phyloP scores from a whole-genome alignment of 1,284 basidiomycete species.

The Farysia itapuensis region DNA sequence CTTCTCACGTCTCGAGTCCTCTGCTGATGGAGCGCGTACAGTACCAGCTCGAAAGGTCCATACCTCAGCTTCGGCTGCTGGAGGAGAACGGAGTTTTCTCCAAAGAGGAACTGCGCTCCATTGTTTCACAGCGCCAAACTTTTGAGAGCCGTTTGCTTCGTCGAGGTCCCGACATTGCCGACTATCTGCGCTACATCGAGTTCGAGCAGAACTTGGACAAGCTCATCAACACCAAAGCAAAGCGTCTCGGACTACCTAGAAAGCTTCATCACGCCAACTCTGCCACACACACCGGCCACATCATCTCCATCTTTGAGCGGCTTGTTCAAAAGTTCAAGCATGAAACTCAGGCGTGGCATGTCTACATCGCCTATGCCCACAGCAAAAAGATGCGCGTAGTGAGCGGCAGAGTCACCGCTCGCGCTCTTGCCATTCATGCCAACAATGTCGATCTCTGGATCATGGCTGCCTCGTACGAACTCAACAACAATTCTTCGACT shows the following conservation, averaged over 20 bases:
- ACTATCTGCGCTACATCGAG: constrained; percentile 85
- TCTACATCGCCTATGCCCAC: constrained; percentile 82
- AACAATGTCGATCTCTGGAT: constrained; percentile 78
- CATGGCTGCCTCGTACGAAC: constrained; percentile 80
- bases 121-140: constrained; percentile 79
- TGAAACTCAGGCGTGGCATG: constrained; percentile 82
- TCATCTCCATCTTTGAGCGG: constrained; percentile 87
- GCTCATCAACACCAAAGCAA: constrained; percentile 36
- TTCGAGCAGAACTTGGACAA: constrained; percentile 74
- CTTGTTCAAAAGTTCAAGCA: constrained; percentile 84
- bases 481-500: constrained; percentile 72
- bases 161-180: constrained; percentile 77
- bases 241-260: constrained; percentile 31
- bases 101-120: constrained; percentile 70
- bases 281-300: constrained; percentile 65
- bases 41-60: constrained; percentile 93
- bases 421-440: constrained; percentile 84
- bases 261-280: constrained; percentile 42
- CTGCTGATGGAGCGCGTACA: constrained; percentile 97
- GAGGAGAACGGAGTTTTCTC: constrained; percentile 84
- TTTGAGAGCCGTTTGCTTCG: constrained; percentile 84
- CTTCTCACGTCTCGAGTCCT: no score
- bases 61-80: constrained; percentile 92
- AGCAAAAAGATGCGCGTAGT: constrained; percentile 77
- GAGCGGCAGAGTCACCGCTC: constrained; percentile 66